phyloP scores from a whole-genome alignment of 2,329 filamentous ascomycete genomes.

The Shiraia sp. region DNA sequence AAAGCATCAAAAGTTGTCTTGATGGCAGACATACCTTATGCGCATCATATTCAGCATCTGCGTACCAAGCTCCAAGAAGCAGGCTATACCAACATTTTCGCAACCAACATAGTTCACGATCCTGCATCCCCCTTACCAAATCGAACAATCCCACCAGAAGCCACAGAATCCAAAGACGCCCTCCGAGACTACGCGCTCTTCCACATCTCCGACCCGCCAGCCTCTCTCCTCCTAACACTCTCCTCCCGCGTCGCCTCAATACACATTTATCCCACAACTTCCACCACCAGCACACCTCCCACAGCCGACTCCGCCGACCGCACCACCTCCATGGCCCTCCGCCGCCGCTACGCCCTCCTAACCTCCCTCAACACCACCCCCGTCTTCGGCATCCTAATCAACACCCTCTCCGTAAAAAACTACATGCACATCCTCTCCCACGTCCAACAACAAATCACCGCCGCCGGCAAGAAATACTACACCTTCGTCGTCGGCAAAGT shows the following conservation, averaged over 20 bases:
- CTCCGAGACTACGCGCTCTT: constrained; percentile 76
- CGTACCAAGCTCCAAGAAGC: constrained; percentile 56
- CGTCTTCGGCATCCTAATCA: constrained; percentile 92
- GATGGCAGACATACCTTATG: constrained; percentile 88
- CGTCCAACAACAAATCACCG: constrained; percentile 72
- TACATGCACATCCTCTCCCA: constrained; percentile 81
- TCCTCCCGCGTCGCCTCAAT: constrained; percentile 79
- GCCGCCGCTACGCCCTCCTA: constrained; percentile 85
- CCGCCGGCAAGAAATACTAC: constrained; percentile 90
- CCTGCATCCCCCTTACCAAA: constrained; percentile 84
- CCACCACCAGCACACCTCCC: constrained; percentile 16
- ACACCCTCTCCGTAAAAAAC: constrained; percentile 89
- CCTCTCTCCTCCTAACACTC: constrained; percentile 82
- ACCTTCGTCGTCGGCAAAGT: constrained; percentile 96
- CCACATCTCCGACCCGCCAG: constrained; percentile 80
- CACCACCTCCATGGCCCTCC: constrained; percentile 63
- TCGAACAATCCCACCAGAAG: constrained; percentile 64
- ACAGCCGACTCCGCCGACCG: constrained; percentile 47
- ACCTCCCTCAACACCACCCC: constrained; percentile 78
- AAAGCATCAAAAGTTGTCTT: constrained; percentile 69
- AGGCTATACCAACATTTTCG: constrained; percentile 73
- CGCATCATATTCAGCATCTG: constrained; percentile 70
- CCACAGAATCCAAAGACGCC: constrained; percentile 49
- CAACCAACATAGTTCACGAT: constrained; percentile 74
- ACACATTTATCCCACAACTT: constrained; percentile 71